These are phyloP conservation scores for Colletotrichum cuscutae DNA, from an alignment of 2,329 filamentous ascomycete species.

Conservation along the genomic window DNA sequence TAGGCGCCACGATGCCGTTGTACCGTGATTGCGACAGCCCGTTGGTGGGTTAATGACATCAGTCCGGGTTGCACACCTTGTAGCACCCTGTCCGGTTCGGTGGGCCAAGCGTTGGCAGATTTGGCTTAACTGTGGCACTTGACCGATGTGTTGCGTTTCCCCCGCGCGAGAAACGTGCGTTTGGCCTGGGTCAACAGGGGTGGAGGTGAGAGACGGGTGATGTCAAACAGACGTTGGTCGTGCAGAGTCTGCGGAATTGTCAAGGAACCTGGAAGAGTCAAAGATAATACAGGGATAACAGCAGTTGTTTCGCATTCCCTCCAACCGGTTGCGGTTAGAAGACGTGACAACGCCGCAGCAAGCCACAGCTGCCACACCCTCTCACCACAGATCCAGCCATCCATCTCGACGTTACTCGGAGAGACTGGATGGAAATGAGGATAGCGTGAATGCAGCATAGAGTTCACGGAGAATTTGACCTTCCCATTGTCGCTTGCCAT, in stretches of 20 bases:
- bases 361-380: not conserved
- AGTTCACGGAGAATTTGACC: not conserved
- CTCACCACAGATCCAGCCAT: not conserved
- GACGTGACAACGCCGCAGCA: not conserved
- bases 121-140: not conserved
- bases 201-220: conserved; percentile 12
- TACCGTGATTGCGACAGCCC: conserved; percentile 30
- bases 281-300: not conserved
- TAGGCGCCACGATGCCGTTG: conserved; percentile 25
- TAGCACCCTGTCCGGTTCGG: not conserved
- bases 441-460: conserved; percentile 1
- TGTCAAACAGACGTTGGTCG: conserved; percentile 29
- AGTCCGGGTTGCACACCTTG: conserved; percentile 15
- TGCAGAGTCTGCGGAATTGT: not conserved
- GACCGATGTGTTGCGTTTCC: not conserved
- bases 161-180: conserved; percentile 6
- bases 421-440: not conserved
- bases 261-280: not conserved
- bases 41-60: conserved; percentile 35
- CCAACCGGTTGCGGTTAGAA: not conserved
- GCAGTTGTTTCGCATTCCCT: not conserved
- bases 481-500: not conserved
- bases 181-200: not conserved
- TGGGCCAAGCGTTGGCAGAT: conserved; percentile 30
- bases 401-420: not conserved